Percentiles rank a stretch among this genome's conserved stretches.
Evolutionary conservation across 108 stramenopile genomes (phyloP).

Genomic region (Hondaea fermentalgiana): DNA sequence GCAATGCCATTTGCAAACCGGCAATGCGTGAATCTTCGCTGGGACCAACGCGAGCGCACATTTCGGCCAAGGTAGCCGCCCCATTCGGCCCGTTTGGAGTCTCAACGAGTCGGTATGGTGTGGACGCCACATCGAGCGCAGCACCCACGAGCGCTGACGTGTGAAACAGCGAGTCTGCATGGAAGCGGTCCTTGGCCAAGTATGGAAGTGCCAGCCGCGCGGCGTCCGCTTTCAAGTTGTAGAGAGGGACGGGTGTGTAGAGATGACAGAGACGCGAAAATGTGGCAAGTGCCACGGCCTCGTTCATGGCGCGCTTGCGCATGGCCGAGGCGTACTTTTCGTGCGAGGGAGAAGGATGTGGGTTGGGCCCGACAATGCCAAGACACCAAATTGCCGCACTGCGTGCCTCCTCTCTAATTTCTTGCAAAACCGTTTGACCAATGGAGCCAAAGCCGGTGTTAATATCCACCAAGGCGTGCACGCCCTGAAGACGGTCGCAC

Average conservation of each 20-base stretch:
- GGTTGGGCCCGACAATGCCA: neutral
- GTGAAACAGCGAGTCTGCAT: neutral
- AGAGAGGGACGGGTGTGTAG: neutral
- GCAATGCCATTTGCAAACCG: neutral
- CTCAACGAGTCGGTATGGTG: neutral
- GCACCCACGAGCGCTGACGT: neutral
- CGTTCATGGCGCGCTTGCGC: neutral
- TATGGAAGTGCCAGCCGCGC: neutral
- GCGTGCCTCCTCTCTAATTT: neutral
- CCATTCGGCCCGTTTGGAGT: neutral
- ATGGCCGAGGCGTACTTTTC: neutral
- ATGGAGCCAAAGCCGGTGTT: neutral
- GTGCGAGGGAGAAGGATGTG: neutral
- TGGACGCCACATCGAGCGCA: neutral
- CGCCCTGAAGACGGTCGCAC: slow-evolving; percentile 4
- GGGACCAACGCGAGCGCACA: neutral
- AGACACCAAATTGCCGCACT: neutral
- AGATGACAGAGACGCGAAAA: neutral
- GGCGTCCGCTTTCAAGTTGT: neutral
- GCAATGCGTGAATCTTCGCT: neutral
- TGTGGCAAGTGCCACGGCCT: neutral
- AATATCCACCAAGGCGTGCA: neutral
- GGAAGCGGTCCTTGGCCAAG: neutral
- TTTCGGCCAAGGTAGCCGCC: neutral
- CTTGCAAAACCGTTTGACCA: neutral